Conservation (phyloP, 768 basidiomycete genomes). For the Leucogyrophana mollusca region DNA sequence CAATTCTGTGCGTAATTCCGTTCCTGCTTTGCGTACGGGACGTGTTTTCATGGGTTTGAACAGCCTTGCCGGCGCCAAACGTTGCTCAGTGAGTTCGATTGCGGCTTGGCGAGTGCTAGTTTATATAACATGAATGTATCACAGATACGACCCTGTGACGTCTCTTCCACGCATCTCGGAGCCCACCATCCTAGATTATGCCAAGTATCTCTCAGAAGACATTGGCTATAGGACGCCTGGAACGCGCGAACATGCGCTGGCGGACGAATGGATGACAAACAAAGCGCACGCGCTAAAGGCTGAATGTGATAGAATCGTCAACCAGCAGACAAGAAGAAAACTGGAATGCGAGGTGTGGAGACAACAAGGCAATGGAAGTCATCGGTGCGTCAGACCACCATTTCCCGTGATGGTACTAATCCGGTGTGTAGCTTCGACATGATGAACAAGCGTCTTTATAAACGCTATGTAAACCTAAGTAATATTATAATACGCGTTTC, state of each 20-base stretch:
- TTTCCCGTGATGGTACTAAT: not conserved
- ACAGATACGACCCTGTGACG: conserved; percentile 48
- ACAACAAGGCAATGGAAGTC: conserved; percentile 85
- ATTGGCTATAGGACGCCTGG: conserved; percentile 93
- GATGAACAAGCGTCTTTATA: conserved; percentile 81
- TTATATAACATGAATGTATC: conserved; percentile 10
- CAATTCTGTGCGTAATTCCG: conserved; percentile 42
- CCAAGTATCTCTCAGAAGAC: conserved; percentile 73
- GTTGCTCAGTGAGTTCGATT: conserved; percentile 44
- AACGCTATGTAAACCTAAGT: conserved; percentile 82
- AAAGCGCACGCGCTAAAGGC: conserved; percentile 60
- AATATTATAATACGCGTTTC: conserved; percentile 90
- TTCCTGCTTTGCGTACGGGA: not conserved
- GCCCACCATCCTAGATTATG: conserved; percentile 58
- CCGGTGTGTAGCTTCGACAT: conserved; percentile 77
- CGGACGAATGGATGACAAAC: conserved; percentile 78
- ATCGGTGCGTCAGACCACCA: conserved; percentile 55
- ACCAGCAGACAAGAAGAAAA: conserved; percentile 42
- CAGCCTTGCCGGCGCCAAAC: conserved; percentile 60
- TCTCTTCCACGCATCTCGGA: conserved; percentile 72
- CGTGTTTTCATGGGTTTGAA: conserved; percentile 5
- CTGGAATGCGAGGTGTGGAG: conserved; percentile 92
- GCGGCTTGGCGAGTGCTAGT: not conserved
- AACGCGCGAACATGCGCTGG: conserved; percentile 81
- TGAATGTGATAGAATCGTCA: conserved; percentile 58